These are phyloP conservation scores for Amanita fuliginea DNA, from an alignment of 768 basidiomycete species.

Conservation along the genomic window DNA sequence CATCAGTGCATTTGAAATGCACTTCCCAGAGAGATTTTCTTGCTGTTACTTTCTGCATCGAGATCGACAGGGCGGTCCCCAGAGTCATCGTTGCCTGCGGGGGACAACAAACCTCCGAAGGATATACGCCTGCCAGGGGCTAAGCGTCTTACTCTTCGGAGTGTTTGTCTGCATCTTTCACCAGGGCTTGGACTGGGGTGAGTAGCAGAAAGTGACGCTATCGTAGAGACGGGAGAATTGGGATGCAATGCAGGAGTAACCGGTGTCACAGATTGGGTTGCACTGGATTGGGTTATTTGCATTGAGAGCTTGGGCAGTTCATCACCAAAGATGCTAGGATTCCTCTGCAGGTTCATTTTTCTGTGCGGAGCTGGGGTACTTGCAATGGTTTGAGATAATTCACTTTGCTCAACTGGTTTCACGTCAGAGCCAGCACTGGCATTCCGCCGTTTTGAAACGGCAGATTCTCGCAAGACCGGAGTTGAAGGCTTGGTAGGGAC, in stretches of 20 bases:
- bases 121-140: conserved; percentile 50
- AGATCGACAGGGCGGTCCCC: conserved; percentile 17
- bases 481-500: not conserved
- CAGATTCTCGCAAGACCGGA: not conserved
- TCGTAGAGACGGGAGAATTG: conserved; percentile 7
- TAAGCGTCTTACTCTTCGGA: conserved; percentile 39
- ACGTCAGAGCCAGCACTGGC: not conserved
- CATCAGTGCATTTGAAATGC: conserved; percentile 57
- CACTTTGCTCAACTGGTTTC: not conserved
- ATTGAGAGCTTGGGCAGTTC: conserved; percentile 27
- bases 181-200: conserved; percentile 6
- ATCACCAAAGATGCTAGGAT: conserved; percentile 56
- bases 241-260: conserved; percentile 6
- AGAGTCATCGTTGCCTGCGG: conserved; percentile 24
- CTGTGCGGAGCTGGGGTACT: conserved; percentile 9
- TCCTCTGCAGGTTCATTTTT: conserved; percentile 41
- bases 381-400: conserved; percentile 1
- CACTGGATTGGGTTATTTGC: not conserved
- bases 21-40: conserved; percentile 40
- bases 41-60: conserved; percentile 9
- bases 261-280: conserved; percentile 11
- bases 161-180: conserved; percentile 24
- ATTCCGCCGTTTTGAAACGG: not conserved
- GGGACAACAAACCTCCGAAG: conserved; percentile 41
- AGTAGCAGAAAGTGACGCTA: conserved; percentile 7